These are phyloP conservation scores for Syzygium aqueum DNA, from an alignment of 345 rosid species.

Conservation along the genomic window DNA sequence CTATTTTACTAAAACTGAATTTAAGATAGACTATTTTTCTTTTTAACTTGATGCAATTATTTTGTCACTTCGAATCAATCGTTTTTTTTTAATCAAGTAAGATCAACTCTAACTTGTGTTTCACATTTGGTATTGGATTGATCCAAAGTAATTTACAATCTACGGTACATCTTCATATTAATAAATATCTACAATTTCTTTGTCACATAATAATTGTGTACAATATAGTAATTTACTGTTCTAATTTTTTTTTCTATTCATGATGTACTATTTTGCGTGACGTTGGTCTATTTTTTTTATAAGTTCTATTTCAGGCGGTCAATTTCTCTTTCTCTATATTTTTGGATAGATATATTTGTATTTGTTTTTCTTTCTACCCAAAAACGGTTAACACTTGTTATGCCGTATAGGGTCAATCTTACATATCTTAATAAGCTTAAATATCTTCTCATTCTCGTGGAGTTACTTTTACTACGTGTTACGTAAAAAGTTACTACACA, in stretches of 20 bases:
- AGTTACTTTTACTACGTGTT: background rate
- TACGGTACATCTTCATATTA: background rate
- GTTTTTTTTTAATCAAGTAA: background rate
- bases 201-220: background rate
- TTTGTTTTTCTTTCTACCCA: background rate
- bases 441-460: background rate
- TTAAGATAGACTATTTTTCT: background rate
- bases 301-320: background rate
- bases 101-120: background rate
- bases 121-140: background rate
- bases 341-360: background rate
- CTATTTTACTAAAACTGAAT: background rate
- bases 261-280: background rate
- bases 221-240: background rate
- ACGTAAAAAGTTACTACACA: background rate
- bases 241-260: rapidly evolving
- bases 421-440: background rate
- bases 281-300: background rate
- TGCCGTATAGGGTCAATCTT: background rate
- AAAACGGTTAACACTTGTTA: background rate
- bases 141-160: background rate
- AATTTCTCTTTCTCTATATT: background rate
- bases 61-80: background rate
- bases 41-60: background rate
- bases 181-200: background rate